Percentiles rank a stretch among this genome's conserved stretches.
phyloP scores from a whole-genome alignment of 1,139 yeast genomes.

The Nakaseomyces sp. region DNA sequence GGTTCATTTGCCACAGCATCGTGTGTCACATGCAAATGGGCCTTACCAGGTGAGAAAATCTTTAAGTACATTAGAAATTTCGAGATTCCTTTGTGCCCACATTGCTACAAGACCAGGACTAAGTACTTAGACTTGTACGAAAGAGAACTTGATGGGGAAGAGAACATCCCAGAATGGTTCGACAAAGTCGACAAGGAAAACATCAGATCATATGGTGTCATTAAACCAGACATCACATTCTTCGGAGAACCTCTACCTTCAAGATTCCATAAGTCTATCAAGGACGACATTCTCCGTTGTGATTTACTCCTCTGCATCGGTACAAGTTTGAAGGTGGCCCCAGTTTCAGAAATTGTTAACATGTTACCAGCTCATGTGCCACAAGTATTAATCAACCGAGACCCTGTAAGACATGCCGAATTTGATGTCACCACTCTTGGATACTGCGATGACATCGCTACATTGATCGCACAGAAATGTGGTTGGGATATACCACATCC shows the following conservation, averaged over 20 bases:
- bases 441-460: constrained; percentile 79
- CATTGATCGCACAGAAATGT: constrained; percentile 49
- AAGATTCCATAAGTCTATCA: constrained; percentile 56
- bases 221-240: constrained; percentile 93
- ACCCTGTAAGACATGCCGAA: constrained; percentile 67
- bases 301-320: constrained; percentile 85
- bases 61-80: constrained; percentile 51
- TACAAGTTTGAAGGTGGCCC: constrained; percentile 89
- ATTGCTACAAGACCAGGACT: constrained; percentile 45
- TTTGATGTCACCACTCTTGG: constrained; percentile 80
- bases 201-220: constrained; percentile 60
- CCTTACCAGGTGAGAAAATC: constrained; percentile 58
- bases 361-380: constrained; percentile 64
- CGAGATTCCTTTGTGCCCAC: constrained; percentile 67
- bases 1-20: constrained; percentile 92
- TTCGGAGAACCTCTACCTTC: constrained; percentile 84
- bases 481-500: constrained; percentile 65
- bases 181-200: constrained; percentile 11
- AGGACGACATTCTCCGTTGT: constrained; percentile 53
- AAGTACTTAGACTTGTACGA: constrained; percentile 17
- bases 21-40: constrained; percentile 68
- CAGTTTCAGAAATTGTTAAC: constrained; percentile 89
- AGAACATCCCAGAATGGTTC: constrained; percentile 3
- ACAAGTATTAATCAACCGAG: constrained; percentile 73
- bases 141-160: constrained; percentile 3